phyloP scores from a whole-genome alignment of 257 asterid species.

The Solanum corneliomulleri region DNA sequence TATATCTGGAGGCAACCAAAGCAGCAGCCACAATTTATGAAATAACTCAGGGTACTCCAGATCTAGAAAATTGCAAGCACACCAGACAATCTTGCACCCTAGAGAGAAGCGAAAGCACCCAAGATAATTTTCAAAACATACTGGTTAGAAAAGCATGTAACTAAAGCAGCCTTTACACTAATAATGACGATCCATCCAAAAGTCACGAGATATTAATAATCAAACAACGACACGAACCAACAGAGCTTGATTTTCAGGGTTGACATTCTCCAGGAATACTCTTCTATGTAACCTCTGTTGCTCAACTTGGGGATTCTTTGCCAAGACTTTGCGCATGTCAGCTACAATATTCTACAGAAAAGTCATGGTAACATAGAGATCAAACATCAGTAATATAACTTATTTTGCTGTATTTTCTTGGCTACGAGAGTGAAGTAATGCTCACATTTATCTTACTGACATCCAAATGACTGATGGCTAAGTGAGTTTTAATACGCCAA shows the following conservation, averaged over 20 bases:
- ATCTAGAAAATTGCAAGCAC: neutral
- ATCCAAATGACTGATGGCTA: conserved; percentile 85
- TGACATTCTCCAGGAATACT: conserved; percentile 69
- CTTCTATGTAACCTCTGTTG: conserved; percentile 89
- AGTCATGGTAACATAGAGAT: neutral
- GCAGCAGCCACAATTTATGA: neutral
- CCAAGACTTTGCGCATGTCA: conserved; percentile 91
- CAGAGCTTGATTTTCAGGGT: conserved; percentile 87
- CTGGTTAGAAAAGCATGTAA: neutral
- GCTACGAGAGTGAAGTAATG: neutral
- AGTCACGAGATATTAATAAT: conserved; percentile 1
- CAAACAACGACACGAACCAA: conserved; percentile 42
- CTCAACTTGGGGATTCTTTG: conserved; percentile 91
- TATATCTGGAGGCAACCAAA: neutral
- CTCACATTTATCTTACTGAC: conserved; percentile 84
- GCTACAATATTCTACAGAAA: conserved; percentile 72
- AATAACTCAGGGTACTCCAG: neutral
- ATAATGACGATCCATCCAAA: neutral
- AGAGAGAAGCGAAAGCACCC: neutral
- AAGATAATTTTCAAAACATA: neutral
- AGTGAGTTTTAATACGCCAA: conserved; percentile 89
- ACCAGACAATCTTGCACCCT: neutral
- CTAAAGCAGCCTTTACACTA: neutral
- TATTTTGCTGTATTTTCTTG: neutral
- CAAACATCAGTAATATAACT: neutral